These are phyloP conservation scores for Anisodus acutangulus DNA, from an alignment of 257 asterid genomes.

Conservation along the genomic window DNA sequence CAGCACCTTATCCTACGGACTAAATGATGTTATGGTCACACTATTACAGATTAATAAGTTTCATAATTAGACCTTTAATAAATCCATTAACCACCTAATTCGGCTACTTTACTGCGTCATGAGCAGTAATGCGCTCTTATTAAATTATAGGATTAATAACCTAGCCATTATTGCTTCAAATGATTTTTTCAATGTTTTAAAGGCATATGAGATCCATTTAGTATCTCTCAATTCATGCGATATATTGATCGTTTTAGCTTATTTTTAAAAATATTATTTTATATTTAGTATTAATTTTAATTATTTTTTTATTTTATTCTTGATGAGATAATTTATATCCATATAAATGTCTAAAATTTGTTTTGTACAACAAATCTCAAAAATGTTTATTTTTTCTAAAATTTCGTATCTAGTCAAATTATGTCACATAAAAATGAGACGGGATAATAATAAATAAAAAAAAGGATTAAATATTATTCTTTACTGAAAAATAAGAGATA, in stretches of 20 bases:
- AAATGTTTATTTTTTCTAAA: no score
- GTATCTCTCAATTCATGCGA: not conserved
- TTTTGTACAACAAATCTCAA: no score
- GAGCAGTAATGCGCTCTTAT: not conserved
- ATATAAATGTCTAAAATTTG: no score
- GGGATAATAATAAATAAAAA: no score
- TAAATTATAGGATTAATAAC: not conserved
- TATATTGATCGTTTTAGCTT: no score
- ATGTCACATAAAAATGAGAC: no score
- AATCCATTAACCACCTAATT: not conserved
- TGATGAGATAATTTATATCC: no score
- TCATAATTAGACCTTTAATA: not conserved
- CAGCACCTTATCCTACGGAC: not conserved
- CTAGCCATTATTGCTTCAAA: not conserved
- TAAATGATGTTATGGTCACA: not conserved
- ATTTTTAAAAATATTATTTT: no score
- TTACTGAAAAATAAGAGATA: not conserved
- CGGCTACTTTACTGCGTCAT: not conserved
- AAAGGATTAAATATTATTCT: no score
- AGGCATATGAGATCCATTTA: not conserved
- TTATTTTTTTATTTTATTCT: no score
- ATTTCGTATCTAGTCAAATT: no score
- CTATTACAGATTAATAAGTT: not conserved
- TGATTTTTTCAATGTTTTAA: not conserved
- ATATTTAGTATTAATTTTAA: not conserved